phyloP scores from a whole-genome alignment of 257 asterid genomes.

The Gynochthodes officinalis region DNA sequence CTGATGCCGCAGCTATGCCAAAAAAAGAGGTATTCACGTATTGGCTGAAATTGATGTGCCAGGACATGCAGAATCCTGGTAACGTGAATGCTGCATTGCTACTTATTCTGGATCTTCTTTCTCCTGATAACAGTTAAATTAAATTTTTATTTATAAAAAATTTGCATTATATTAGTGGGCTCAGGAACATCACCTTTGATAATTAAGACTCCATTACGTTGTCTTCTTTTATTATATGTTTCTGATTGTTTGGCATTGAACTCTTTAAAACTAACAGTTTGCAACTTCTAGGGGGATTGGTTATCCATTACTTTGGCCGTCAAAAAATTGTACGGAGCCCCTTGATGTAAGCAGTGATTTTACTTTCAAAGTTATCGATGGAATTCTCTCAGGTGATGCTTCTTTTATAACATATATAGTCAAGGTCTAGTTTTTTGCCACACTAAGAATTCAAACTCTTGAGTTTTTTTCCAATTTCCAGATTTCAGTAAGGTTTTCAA shows the following conservation, averaged over 20 bases:
- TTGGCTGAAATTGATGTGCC: conserved; percentile 96
- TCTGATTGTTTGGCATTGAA: background rate
- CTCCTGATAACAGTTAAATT: background rate
- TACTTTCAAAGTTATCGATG: conserved; percentile 79
- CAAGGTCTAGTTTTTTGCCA: background rate
- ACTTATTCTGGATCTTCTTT: background rate
- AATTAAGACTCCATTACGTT: background rate
- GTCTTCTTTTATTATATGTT: background rate
- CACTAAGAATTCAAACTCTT: background rate
- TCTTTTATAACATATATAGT: background rate
- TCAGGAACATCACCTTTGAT: background rate
- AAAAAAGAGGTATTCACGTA: conserved; percentile 71
- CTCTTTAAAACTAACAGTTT: background rate
- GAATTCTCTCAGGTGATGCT: conserved; percentile 74
- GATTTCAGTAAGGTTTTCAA: conserved; percentile 94
- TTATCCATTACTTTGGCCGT: conserved; percentile 87
- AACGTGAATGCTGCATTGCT: conserved; percentile 3
- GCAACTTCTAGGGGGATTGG: conserved; percentile 69
- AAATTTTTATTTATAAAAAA: background rate
- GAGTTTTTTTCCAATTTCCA: conserved; percentile 29
- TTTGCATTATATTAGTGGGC: background rate
- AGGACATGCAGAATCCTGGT: conserved; percentile 93
- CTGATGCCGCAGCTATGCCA: conserved; percentile 62
- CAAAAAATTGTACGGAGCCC: conserved; percentile 64
- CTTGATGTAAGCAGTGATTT: conserved; percentile 88